Base-by-base conservation (phyloP, 2,329 filamentous ascomycete genomes). In the Colletotrichum spaethianum region DNA sequence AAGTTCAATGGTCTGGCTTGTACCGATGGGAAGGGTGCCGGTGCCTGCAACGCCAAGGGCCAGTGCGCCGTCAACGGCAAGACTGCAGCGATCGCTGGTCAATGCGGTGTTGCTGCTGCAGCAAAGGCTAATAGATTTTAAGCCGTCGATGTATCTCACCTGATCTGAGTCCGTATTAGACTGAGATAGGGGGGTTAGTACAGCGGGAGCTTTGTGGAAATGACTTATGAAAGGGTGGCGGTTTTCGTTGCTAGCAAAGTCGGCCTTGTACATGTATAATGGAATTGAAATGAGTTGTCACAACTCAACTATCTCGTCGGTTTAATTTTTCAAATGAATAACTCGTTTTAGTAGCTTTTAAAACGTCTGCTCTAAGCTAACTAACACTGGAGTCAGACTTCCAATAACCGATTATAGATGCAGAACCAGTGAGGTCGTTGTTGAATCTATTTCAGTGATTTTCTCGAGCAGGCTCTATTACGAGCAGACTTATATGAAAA, bases 41-140 rank as follows among this genome's bases (percentile, higher is more conserved):
- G 70, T 14, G 28, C 65, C 31, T 72, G 70, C 60, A 56, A 72
- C 40, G 52, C 53, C 70, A 52, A 60, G 3, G 65, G 65, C 12
- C 38, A 64, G 23, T 72, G 70, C 23, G 53, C 65, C 11, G 66
- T 72, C 53, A 70, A 72, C 33, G 70, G 70, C 44, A 70, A 72
- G 70, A 70, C 70, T 3, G 44, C 53, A 8, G n/a, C 26, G n/a
- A 70, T 72, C 28, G 65, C 65, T 4, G 70, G 70, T 11, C 70
- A 72, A 60, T 72, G 70, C 26, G 70, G 70, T 14, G 56, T 70
- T 16, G 67, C 67, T 28, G 60, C 44, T 12, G 60, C 60, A 12
- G 60, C 60, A 12, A 57, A 57, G 59, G 69, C 56, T n/a, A 60
- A 40, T 57, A 69, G 53, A 52, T 57, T 64, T 12, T 63, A 42